phyloP scores from a whole-genome alignment of 2,329 filamentous ascomycete genomes.

The Endoconidiophora laricicola region DNA sequence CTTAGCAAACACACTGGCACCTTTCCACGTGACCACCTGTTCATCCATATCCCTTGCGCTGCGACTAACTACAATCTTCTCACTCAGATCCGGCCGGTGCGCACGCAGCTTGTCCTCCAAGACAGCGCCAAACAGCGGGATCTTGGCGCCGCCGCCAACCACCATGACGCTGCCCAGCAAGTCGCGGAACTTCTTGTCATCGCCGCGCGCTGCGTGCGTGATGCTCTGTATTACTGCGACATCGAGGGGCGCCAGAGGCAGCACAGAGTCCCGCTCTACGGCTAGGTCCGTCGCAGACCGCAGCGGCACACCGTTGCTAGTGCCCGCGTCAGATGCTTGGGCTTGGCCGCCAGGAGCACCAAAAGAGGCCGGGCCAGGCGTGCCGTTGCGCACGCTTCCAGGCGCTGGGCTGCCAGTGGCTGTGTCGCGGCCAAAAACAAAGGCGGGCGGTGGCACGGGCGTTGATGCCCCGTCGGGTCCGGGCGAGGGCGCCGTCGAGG shows the following conservation, averaged over 20 bases:
- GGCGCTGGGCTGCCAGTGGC: conserved; percentile 36
- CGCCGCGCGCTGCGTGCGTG: conserved; percentile 67
- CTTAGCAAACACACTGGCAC: conserved; percentile 89
- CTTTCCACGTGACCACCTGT: conserved; percentile 96
- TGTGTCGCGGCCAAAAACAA: conserved; percentile 31
- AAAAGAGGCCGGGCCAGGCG: conserved; percentile 22
- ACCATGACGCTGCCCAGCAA: conserved; percentile 84
- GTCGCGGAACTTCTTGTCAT: conserved; percentile 86
- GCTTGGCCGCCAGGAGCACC: not conserved
- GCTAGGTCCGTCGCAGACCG: conserved; percentile 38
- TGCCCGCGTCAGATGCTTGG: conserved; percentile 15
- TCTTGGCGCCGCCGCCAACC: conserved; percentile 69
- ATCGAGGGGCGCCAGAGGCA: conserved; percentile 73
- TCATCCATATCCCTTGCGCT: conserved; percentile 89
- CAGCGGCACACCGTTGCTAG: conserved; percentile 21
- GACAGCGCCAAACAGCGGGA: conserved; percentile 61
- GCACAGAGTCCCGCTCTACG: conserved; percentile 57
- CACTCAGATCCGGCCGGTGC: conserved; percentile 41
- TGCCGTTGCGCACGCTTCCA: conserved; percentile 33
- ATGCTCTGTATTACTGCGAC: conserved; percentile 81
- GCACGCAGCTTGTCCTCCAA: conserved; percentile 68
- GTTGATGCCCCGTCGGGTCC: conserved; percentile 62
- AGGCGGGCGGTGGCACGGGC: conserved; percentile 38
- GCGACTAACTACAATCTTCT: conserved; percentile 44
- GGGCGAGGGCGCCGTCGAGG: conserved; percentile 76